Percentiles rank a stretch among this genome's conserved stretches.
phyloP scores from a whole-genome alignment of 2,329 filamentous ascomycete species.

The Xylariaceae sp. region DNA sequence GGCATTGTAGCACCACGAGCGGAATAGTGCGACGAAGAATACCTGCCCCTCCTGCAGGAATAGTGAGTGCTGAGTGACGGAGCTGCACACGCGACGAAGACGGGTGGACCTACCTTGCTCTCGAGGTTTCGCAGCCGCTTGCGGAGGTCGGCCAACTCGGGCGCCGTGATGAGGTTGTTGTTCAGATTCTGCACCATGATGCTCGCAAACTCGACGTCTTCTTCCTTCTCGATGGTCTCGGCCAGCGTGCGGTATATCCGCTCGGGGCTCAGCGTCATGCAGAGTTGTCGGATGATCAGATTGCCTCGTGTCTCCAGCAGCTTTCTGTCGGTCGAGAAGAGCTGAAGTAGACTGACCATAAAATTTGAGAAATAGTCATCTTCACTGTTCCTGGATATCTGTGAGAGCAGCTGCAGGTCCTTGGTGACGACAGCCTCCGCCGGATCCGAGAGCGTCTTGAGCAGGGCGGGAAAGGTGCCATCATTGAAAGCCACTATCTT shows the following conservation, averaged over 20 bases:
- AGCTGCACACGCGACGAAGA: not conserved
- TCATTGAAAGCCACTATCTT: slow-evolving; percentile 95
- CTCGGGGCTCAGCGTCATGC: slow-evolving; percentile 85
- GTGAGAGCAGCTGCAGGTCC: slow-evolving; percentile 85
- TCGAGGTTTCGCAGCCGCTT: slow-evolving; percentile 88
- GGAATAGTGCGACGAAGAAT: slow-evolving; percentile 89
- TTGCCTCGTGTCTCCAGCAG: slow-evolving; percentile 90
- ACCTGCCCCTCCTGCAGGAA: slow-evolving; percentile 74
- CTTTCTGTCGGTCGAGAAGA: slow-evolving; percentile 90
- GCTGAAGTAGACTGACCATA: slow-evolving; percentile 91
- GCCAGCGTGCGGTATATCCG: slow-evolving; percentile 92
- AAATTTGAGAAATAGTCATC: slow-evolving; percentile 97
- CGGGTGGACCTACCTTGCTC: slow-evolving; percentile 52
- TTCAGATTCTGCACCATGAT: slow-evolving; percentile 99
- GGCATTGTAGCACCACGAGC: slow-evolving; percentile 97
- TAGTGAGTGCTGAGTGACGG: too few relatives aligned
- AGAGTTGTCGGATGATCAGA: slow-evolving; percentile 91
- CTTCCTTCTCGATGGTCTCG: slow-evolving; percentile 94
- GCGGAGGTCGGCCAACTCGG: slow-evolving; percentile 82
- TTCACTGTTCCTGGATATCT: slow-evolving; percentile 93
- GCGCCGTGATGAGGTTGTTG: slow-evolving; percentile 97
- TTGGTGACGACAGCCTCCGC: slow-evolving; percentile 93
- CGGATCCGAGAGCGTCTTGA: slow-evolving; percentile 93
- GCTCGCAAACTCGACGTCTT: slow-evolving; percentile 96
- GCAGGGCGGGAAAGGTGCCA: slow-evolving; percentile 87